phyloP scores from a whole-genome alignment of 345 rosid species.

The Raphanus sativus region DNA sequence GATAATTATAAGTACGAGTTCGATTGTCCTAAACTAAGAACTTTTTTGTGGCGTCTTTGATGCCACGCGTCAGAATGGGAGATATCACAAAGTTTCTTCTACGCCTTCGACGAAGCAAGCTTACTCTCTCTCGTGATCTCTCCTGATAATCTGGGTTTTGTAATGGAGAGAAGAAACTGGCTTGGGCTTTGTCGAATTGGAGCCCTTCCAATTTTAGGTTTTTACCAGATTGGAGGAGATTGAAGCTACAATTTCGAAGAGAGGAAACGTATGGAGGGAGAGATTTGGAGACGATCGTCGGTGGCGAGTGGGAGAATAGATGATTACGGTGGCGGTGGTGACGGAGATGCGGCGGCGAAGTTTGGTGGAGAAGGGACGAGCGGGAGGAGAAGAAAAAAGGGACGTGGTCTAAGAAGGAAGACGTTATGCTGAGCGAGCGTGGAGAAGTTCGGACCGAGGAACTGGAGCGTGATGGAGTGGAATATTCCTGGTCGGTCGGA shows the following conservation, averaged over 20 bases:
- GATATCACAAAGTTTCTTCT: too few species aligned
- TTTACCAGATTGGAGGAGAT: too few species aligned
- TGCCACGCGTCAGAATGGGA: too few species aligned
- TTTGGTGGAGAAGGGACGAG: constrained; percentile 32
- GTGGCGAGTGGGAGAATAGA: constrained; percentile 20
- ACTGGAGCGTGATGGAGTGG: constrained; percentile 77
- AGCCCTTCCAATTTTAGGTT: too few species aligned
- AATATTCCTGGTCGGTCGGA: constrained; percentile 78
- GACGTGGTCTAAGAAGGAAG: constrained; percentile 81
- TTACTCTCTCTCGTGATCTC: too few species aligned
- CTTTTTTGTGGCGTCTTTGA: too few species aligned
- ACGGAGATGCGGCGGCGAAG: constrained; percentile 29
- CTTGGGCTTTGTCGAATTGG: too few species aligned
- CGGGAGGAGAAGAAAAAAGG: constrained; percentile 43
- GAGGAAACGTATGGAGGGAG: constrained; percentile 25
- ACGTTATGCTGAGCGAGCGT: constrained; percentile 59
- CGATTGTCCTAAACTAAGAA: too few species aligned
- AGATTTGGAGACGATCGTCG: constrained; percentile 21
- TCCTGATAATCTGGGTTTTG: too few species aligned
- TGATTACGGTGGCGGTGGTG: background rate
- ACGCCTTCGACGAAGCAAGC: too few species aligned
- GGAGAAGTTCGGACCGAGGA: constrained; percentile 64
- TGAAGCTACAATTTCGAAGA: background rate
- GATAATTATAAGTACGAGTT: too few species aligned
- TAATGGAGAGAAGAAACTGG: too few species aligned